Conservation (phyloP, 1,284 basidiomycete genomes). For the Melampsora americana region DNA sequence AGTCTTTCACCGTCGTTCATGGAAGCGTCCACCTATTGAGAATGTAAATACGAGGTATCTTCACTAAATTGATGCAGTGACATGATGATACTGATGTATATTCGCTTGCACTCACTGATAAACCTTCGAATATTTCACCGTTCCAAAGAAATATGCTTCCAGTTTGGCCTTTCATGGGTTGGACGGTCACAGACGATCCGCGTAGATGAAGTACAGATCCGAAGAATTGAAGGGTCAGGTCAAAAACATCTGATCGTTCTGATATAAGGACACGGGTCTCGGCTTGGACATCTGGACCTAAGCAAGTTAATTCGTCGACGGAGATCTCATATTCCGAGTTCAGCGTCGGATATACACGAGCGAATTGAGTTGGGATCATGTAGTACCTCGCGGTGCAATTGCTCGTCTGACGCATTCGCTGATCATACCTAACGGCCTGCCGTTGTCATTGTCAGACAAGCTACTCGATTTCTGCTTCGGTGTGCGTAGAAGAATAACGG, state of each 20-base stretch:
- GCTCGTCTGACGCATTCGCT: too few species aligned
- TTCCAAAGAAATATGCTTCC: constrained; percentile 49
- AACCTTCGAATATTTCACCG: constrained; percentile 51
- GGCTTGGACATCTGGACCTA: constrained; percentile 30
- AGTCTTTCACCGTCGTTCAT: constrained; percentile 78
- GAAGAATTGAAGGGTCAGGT: constrained; percentile 21
- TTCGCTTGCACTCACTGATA: constrained; percentile 46
- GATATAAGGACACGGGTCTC: background rate
- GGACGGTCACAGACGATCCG: constrained; percentile 17
- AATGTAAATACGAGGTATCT: background rate
- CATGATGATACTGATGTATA: background rate
- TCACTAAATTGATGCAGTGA: background rate
- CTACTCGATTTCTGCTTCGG: too few species aligned
- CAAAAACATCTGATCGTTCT: background rate
- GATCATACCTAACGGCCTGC: too few species aligned
- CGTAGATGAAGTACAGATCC: constrained; percentile 44
- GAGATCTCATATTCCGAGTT: too few species aligned
- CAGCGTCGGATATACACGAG: too few species aligned
- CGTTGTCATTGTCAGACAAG: too few species aligned
- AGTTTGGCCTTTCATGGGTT: constrained; percentile 17
- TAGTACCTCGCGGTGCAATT: too few species aligned
- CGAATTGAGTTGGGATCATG: too few species aligned
- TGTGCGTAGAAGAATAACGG: too few species aligned
- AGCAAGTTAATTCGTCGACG: background rate
- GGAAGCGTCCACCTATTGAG: constrained; percentile 53